Base-by-base conservation (phyloP, 2,329 filamentous ascomycete genomes). In the Colletotrichum spinosum region DNA sequence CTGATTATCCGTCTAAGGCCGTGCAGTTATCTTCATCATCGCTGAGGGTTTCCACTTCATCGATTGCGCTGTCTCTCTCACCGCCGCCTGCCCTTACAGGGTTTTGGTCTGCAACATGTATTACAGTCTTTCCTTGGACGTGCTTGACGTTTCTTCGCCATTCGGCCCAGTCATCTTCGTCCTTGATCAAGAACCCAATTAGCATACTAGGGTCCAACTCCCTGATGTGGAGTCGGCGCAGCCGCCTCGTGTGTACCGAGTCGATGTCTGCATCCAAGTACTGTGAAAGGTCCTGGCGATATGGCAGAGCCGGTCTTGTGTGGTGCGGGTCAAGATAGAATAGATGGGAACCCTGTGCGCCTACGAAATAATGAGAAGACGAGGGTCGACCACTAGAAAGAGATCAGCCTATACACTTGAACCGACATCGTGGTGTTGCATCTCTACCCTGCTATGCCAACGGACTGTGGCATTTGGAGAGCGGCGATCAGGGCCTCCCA, bases 191-290 rank as follows among this genome's bases (percentile, higher is more conserved):
- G 73, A 98, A 98, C 5, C 93, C 95, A 69, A 99, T 92, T 46
- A 99, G 81, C 96, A 99, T 99, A 73, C 94, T 97, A 0, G 96
- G 96, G 72, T 99, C 96, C 92, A 99, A 96, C 74, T 98, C 94
- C 65, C 89, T 89, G 53, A 99, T 86, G 70, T 96, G 90, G 37
- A 99, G 84, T 60, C 92, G 87, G 42, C 95, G 89, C 15, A 99
- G 80, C 52, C 95, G 90, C 55, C 92, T 87, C 0, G 94, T 98
- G 75, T 99, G 95, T 73, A 93, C 97, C 1, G 91, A 91, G 60
- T 90, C 87, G 13, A 97, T 76, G 64, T 98, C 94, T 70, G 92
- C 90, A 8, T 82, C 73, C 0, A 88, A 88, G 72, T 94, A 93
- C 2, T 87, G 79, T 7, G 80, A 77, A 1, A 83, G 75, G 52